These are phyloP conservation scores for Cajanus cajan DNA, from an alignment of 306 rosid genomes.

Conservation along the genomic window DNA sequence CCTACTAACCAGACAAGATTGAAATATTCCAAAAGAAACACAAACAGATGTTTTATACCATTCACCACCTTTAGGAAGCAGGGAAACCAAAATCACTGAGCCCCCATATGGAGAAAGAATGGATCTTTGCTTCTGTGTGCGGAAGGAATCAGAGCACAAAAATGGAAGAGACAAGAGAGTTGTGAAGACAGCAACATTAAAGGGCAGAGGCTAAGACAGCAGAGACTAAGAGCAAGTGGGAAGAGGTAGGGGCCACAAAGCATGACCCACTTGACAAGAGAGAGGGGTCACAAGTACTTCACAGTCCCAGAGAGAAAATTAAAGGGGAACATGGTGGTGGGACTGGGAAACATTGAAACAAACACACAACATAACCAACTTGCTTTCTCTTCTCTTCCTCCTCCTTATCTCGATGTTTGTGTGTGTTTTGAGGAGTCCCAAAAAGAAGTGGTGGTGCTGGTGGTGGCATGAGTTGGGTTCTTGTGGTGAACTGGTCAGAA, in stretches of 20 bases:
- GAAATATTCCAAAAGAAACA: conserved; percentile 24
- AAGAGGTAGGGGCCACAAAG: conserved; percentile 53
- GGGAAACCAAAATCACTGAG: conserved; percentile 22
- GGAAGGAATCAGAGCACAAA: conserved; percentile 35
- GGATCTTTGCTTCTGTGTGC: conserved; percentile 47
- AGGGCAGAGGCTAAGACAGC: conserved; percentile 53
- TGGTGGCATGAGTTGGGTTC: conserved; percentile 43
- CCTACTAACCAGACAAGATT: conserved; percentile 28
- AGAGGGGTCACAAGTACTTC: conserved; percentile 47
- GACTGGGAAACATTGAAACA: conserved; percentile 34
- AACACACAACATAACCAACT: conserved; percentile 32
- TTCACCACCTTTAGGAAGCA: conserved; percentile 43
- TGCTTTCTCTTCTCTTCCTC: conserved; percentile 24
- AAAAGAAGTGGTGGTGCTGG: conserved; percentile 23
- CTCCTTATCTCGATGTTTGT: background rate
- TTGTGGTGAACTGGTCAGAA: conserved; percentile 31
- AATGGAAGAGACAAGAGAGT: conserved; percentile 38
- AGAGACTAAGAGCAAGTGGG: conserved; percentile 67
- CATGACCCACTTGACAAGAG: conserved; percentile 62
- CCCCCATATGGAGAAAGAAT: conserved; percentile 33
- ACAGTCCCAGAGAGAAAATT: conserved; percentile 44
- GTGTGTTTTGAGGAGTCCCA: conserved; percentile 22
- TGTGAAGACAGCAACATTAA: conserved; percentile 35
- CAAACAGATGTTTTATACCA: conserved; percentile 27
- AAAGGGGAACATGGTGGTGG: conserved; percentile 52